Evolutionary conservation across 805 yeast genomes (phyloP).

Genomic region (Metschnikowia corniflorae): DNA sequence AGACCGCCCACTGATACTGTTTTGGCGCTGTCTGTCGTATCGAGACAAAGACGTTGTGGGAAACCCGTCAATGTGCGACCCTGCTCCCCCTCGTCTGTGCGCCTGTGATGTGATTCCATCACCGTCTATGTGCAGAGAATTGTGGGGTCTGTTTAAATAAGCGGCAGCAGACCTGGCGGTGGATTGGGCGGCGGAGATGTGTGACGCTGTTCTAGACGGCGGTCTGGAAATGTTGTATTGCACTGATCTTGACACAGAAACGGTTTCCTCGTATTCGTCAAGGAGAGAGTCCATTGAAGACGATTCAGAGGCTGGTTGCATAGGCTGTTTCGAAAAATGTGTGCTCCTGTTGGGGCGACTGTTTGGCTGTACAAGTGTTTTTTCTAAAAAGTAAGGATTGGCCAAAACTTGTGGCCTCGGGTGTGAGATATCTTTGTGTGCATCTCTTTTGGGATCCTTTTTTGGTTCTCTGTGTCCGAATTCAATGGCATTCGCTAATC

Average conservation of each 20-base stretch:
- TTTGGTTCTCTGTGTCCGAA: too few species aligned
- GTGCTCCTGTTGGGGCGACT: neutral
- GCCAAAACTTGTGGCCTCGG: neutral
- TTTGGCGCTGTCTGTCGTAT: slow-evolving; percentile 27
- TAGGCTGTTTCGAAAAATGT: neutral
- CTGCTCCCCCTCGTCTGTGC: neutral
- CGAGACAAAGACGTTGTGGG: slow-evolving; percentile 37
- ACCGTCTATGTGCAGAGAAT: neutral
- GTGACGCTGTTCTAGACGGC: slow-evolving; percentile 26
- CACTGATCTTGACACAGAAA: slow-evolving; percentile 27
- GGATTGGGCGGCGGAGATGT: slow-evolving; percentile 17
- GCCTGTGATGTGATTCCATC: neutral
- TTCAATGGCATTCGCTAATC: neutral
- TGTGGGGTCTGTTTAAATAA: neutral
- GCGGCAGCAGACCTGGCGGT: neutral
- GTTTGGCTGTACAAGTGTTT: neutral
- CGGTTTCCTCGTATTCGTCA: slow-evolving; percentile 44
- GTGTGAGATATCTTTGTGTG: neutral
- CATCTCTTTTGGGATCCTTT: neutral
- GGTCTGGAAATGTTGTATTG: slow-evolving; percentile 24
- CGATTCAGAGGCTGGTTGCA: slow-evolving; percentile 7
- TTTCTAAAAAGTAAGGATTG: slow-evolving; percentile 4
- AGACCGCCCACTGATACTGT: slow-evolving; percentile 22
- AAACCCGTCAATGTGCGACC: slow-evolving; percentile 17
- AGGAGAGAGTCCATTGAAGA: slow-evolving; percentile 39